Conservation (phyloP, 208 protist genomes). For the Leishmania martiniquensis region DNA sequence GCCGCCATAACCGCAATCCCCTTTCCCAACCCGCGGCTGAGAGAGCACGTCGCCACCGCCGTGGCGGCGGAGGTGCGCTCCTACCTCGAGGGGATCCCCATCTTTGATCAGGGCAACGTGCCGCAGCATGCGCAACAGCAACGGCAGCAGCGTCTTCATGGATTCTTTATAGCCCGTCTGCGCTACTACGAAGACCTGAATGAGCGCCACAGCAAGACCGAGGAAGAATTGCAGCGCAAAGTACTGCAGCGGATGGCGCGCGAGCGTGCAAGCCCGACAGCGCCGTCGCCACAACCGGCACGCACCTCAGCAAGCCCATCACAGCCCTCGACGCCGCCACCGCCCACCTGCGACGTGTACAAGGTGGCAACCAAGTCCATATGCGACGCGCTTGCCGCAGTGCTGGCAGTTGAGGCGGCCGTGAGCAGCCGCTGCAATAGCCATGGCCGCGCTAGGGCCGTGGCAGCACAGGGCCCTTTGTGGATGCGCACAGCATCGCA, state of each 20-base stretch:
- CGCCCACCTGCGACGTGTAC: slow-evolving; percentile 10
- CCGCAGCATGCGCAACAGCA: no score
- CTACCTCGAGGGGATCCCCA: slow-evolving; percentile 18
- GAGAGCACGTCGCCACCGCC: slow-evolving; percentile 18
- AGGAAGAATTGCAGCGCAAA: slow-evolving; percentile 32
- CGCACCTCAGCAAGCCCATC: no score
- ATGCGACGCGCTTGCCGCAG: slow-evolving; percentile 42
- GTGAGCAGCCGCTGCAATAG: background rate
- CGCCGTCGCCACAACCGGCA: no score
- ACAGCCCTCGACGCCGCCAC: no score
- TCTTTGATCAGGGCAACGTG: background rate
- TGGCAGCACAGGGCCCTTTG: background rate
- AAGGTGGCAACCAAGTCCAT: slow-evolving; percentile 24
- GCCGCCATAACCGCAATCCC: slow-evolving; percentile 18
- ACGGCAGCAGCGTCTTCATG: slow-evolving; percentile 37
- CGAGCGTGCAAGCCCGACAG: no score
- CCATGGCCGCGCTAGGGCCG: background rate
- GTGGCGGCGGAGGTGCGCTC: slow-evolving; percentile 9
- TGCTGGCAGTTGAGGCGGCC: slow-evolving; percentile 32
- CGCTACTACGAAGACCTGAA: slow-evolving; percentile 42
- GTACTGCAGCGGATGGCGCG: slow-evolving; percentile 33
- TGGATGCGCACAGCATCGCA: background rate
- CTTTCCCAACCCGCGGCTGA: slow-evolving; percentile 22
- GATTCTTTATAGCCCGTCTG: slow-evolving; percentile 48
- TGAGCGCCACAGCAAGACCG: slow-evolving; percentile 38